phyloP scores from a whole-genome alignment of 108 stramenopile genomes.

The Skeletonema marinoi region DNA sequence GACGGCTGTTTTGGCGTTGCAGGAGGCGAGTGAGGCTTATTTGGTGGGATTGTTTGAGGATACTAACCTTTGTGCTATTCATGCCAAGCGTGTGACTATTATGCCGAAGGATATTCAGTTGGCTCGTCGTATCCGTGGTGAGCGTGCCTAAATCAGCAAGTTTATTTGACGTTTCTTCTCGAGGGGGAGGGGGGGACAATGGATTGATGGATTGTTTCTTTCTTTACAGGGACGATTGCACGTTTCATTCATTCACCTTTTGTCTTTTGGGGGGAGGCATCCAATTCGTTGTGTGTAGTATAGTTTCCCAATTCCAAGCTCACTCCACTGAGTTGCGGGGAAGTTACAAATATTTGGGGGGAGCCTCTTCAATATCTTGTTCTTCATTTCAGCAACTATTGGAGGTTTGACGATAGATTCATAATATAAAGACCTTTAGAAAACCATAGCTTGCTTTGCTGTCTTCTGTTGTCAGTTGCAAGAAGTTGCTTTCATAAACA shows the following conservation, averaged over 20 bases:
- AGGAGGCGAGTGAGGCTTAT: conserved; percentile 96
- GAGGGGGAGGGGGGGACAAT: background rate
- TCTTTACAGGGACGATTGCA: background rate
- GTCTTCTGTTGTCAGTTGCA: background rate
- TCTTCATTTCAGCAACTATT: background rate
- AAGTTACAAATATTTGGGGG: background rate
- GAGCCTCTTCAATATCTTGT: background rate
- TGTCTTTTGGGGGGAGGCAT: background rate
- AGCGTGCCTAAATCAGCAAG: conserved; percentile 35
- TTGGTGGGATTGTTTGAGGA: conserved; percentile 97
- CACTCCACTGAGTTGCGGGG: background rate
- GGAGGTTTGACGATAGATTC: background rate
- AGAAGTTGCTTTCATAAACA: too few relatives aligned
- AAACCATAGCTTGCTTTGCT: background rate
- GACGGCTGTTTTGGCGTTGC: conserved; percentile 92
- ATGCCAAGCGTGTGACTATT: conserved; percentile 98
- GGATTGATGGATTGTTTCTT: background rate
- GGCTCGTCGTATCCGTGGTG: conserved; percentile 59
- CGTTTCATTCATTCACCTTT: background rate
- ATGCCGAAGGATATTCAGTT: conserved; percentile 97
- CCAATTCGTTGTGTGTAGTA: conserved; percentile 1
- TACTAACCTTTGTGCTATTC: conserved; percentile 96
- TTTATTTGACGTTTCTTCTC: background rate
- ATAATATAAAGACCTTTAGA: background rate
- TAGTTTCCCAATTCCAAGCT: background rate